Evolutionary conservation across 1,284 basidiomycete genomes (phyloP).

Genomic region (Cryptococcus deneoformans): DNA sequence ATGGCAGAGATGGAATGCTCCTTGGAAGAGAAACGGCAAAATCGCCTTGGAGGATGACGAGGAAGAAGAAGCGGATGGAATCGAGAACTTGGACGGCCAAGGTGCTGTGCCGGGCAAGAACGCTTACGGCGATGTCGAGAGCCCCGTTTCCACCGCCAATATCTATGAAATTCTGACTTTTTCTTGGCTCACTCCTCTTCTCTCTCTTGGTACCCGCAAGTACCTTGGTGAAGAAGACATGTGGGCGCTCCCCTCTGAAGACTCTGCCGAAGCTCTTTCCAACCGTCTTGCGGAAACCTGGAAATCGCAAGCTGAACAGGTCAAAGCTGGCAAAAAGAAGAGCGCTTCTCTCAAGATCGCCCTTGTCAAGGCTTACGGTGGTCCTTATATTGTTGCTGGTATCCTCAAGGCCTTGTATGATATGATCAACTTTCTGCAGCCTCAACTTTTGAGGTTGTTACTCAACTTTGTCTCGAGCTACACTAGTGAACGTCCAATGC

Average conservation of each 20-base stretch:
- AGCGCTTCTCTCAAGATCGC: slow-evolving; percentile 70
- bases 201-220: slow-evolving; percentile 41
- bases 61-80: slow-evolving; percentile 32
- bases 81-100: slow-evolving; percentile 19
- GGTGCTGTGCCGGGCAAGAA: slow-evolving; percentile 24
- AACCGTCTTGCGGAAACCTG: slow-evolving; percentile 57
- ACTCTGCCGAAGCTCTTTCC: slow-evolving; percentile 72
- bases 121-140: slow-evolving; percentile 59
- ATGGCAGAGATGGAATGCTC: slow-evolving; percentile 24
- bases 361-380: slow-evolving; percentile 72
- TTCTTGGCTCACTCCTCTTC: slow-evolving; percentile 37
- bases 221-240: slow-evolving; percentile 76
- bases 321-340: slow-evolving; percentile 57
- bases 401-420: slow-evolving; percentile 75
- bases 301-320: slow-evolving; percentile 41
- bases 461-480: slow-evolving; percentile 78
- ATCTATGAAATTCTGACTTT: slow-evolving; percentile 58
- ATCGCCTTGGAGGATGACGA: slow-evolving; percentile 42
- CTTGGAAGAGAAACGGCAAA: slow-evolving; percentile 27
- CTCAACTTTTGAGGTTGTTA: slow-evolving; percentile 78
- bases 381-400: slow-evolving; percentile 67
- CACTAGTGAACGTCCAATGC: slow-evolving; percentile 41
- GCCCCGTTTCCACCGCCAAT: slow-evolving; percentile 75
- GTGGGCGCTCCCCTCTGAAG: slow-evolving; percentile 62
- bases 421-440: slow-evolving; percentile 76